Evolutionary conservation across 1,139 yeast species (phyloP), one percentile per base, ranked within the genome.

Genomic region (Meyerozyma carpophila): DNA sequence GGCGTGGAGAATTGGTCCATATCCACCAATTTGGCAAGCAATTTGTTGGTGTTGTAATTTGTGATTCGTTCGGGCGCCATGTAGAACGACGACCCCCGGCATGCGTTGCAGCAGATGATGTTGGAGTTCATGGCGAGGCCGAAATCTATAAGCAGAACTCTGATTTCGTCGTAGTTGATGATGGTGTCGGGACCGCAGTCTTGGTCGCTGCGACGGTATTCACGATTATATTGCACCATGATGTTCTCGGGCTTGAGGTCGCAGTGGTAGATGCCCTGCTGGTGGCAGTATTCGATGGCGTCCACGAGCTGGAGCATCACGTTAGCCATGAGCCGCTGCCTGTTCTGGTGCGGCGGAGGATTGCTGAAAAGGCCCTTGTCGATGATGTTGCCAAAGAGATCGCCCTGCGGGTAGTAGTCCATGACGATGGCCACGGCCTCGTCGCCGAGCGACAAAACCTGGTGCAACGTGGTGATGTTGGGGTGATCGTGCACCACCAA

Each of bases 21-120:
- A 44, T 70, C 69, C 36, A 71, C 53, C 20, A 59, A 46, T 16
- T 60, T 52, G 37, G 56, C 56, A 37, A 68, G 62, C 25, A 60
- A 48, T 26, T 54, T 56, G 50, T 61, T 65, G 37, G 70, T 66
- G 47, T 63, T 65, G 53, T 59, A 72, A 48, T 78, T 77, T 46
- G 74, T 75, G 20, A 85, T 70, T 58, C 95, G 72, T 63, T 89
- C 96, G 6, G 97, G 97, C 0, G 96, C 88, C 96, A 90, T 90
- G 66, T 90, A 90, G 62, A 86, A 90, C 29, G 88, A 77, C 5
- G 94, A 84, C 0, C 97, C 97, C 48, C 95, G 77, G 50, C 95
- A 89, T 36, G 83, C 81, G 54, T 85, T 86, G 49, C 87, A 80
- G 44, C 83, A 77, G 43, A 84, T 78, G 45, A 66, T 66, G 41